A percentile compares a stretch with the other conserved stretches of the same genome.
These are phyloP conservation scores for Leccinellum luteum DNA, from an alignment of 768 basidiomycete species.

Conservation along the genomic window DNA sequence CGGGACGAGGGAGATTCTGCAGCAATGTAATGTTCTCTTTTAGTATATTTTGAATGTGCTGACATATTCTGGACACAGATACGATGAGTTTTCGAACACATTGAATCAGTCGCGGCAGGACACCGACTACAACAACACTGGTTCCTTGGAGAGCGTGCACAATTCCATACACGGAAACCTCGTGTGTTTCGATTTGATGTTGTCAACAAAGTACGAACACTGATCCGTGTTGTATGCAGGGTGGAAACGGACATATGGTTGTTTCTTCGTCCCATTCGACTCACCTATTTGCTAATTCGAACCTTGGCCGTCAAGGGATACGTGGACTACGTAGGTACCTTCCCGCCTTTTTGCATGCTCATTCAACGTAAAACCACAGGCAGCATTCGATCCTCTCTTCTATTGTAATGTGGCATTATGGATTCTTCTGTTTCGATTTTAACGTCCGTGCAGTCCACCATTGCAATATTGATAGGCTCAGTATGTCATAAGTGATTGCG, in stretches of 20 bases:
- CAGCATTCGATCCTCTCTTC: conserved; percentile 27
- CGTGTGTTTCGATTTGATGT: conserved; percentile 9
- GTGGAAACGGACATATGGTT: conserved; percentile 29
- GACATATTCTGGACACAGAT: conserved; percentile 11
- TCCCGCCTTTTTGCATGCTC: neutral
- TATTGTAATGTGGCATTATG: conserved; percentile 15
- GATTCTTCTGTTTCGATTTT: neutral
- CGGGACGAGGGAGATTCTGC: conserved; percentile 11
- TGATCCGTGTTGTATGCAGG: conserved; percentile 8
- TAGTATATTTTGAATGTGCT: neutral
- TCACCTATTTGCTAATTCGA: neutral
- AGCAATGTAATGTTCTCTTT: conserved; percentile 6
- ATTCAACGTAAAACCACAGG: conserved; percentile 7
- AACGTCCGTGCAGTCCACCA: conserved; percentile 22
- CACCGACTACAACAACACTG: conserved; percentile 5
- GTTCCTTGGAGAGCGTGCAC: conserved; percentile 24
- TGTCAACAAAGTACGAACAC: neutral
- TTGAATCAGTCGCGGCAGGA: conserved; percentile 18
- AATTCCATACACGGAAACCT: conserved; percentile 17
- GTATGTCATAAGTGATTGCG: conserved; percentile 1
- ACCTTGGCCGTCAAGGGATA: conserved; percentile 7
- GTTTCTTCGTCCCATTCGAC: neutral
- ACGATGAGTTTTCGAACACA: conserved; percentile 31
- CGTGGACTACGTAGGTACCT: conserved; percentile 23
- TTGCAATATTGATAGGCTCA: conserved; percentile 22